These are phyloP conservation scores for Russula griseocarnosa DNA, from an alignment of 768 basidiomycete species.

Conservation along the genomic window DNA sequence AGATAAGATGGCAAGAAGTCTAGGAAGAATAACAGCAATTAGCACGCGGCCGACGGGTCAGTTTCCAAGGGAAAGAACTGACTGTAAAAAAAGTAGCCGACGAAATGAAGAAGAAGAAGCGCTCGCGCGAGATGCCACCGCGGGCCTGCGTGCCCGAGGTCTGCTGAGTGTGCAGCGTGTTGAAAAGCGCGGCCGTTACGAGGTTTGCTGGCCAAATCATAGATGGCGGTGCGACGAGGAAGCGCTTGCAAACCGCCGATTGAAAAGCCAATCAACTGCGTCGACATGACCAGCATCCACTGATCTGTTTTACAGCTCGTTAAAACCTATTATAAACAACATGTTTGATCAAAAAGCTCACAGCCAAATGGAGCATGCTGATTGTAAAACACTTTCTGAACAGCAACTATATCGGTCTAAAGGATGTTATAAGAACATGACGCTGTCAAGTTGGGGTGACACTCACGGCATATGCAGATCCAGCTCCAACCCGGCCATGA, in stretches of 20 bases:
- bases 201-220: constrained; percentile 47
- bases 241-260: constrained; percentile 45
- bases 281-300: constrained; percentile 42
- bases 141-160: constrained; percentile 43
- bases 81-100: constrained; percentile 40
- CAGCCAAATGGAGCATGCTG: constrained; percentile 36
- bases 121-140: constrained; percentile 49
- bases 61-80: constrained; percentile 67
- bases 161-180: constrained; percentile 39
- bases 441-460: background rate
- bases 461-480: constrained; percentile 36
- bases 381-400: constrained; percentile 46
- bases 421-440: background rate
- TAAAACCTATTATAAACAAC: background rate
- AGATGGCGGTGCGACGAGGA: constrained; percentile 43
- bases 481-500: constrained; percentile 41
- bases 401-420: constrained; percentile 44
- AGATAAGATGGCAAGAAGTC: constrained; percentile 21
- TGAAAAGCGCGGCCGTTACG: constrained; percentile 44
- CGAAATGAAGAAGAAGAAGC: constrained; percentile 48
- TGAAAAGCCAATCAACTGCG: constrained; percentile 42
- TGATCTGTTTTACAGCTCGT: constrained; percentile 29
- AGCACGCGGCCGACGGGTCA: constrained; percentile 19
- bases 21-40: background rate
- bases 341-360: constrained; percentile 28